These are phyloP conservation scores for Solanum gracilifrons DNA, from an alignment of 257 asterid genomes.

Conservation along the genomic window DNA sequence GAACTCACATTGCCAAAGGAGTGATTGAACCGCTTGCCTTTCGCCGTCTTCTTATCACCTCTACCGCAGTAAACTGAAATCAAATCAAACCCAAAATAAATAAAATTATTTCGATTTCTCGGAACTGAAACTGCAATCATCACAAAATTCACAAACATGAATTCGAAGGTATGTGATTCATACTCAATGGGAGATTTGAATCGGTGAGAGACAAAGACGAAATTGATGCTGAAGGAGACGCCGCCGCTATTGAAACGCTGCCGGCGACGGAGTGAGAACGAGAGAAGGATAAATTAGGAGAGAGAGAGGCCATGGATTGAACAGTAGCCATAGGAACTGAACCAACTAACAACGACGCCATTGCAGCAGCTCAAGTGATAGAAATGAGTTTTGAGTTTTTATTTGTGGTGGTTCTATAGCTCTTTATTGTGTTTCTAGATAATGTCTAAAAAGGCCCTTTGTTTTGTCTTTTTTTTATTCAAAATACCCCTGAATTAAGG, in stretches of 20 bases:
- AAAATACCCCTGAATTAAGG: background rate
- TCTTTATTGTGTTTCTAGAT: background rate
- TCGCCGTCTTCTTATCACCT: constrained; percentile 92
- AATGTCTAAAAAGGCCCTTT: background rate
- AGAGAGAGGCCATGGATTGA: constrained; percentile 9
- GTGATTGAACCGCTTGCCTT: constrained; percentile 92
- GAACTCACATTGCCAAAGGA: constrained; percentile 77
- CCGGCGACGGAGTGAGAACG: constrained; percentile 29
- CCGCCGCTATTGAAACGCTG: constrained; percentile 16
- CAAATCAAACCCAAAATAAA: background rate
- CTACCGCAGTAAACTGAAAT: constrained; percentile 79
- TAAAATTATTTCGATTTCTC: background rate
- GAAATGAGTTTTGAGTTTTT: background rate
- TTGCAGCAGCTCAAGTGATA: background rate
- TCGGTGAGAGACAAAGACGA: constrained; percentile 10
- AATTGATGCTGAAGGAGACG: constrained; percentile 18
- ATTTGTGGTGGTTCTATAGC: background rate
- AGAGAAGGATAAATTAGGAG: constrained; percentile 39
- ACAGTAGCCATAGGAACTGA: constrained; percentile 48
- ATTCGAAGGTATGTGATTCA: background rate
- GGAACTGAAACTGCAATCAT: background rate
- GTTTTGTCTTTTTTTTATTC: background rate
- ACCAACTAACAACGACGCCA: constrained; percentile 67
- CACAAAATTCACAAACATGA: background rate
- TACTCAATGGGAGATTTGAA: constrained; percentile 50